phyloP scores from a whole-genome alignment of 306 rosid species.

The Cajanus cajan region DNA sequence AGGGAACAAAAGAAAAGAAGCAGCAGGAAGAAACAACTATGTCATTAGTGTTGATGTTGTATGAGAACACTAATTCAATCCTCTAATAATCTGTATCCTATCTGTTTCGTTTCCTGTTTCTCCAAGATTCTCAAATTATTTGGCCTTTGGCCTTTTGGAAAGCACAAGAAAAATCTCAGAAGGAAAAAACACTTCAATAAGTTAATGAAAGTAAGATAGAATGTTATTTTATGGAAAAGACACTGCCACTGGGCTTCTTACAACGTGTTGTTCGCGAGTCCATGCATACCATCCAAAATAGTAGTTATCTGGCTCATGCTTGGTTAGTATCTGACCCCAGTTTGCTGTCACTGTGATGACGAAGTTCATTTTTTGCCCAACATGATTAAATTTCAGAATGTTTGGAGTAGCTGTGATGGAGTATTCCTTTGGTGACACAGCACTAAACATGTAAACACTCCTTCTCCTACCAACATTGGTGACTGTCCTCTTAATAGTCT shows the following conservation, averaged over 20 bases:
- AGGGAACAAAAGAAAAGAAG: background rate
- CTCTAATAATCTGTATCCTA: background rate
- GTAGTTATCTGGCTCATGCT: slow-evolving; percentile 33
- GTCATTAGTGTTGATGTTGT: background rate
- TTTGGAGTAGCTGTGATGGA: slow-evolving; percentile 58
- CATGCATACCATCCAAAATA: slow-evolving; percentile 79
- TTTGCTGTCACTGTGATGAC: slow-evolving; percentile 50
- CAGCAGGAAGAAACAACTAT: background rate
- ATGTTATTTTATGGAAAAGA: slow-evolving; percentile 41
- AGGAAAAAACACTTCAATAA: background rate
- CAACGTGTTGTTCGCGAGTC: slow-evolving; percentile 44
- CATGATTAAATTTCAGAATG: slow-evolving; percentile 47
- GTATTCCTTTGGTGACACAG: slow-evolving; percentile 55
- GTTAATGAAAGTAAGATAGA: background rate
- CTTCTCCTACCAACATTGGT: slow-evolving; percentile 65
- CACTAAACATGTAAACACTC: slow-evolving; percentile 57
- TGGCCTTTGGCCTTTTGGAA: slow-evolving; percentile 9
- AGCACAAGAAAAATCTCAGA: background rate
- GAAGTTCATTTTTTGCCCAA: slow-evolving; percentile 64
- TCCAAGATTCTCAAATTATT: slow-evolving; percentile 2
- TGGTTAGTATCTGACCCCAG: slow-evolving; percentile 14
- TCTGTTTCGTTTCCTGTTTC: background rate
- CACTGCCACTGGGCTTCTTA: slow-evolving; percentile 77
- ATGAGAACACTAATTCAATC: background rate
- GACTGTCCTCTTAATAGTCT: slow-evolving; percentile 56